Evolutionary conservation across 805 yeast genomes (phyloP), one percentile per base, ranked within the genome.

Genomic region (Lipomyces mesembrius): DNA sequence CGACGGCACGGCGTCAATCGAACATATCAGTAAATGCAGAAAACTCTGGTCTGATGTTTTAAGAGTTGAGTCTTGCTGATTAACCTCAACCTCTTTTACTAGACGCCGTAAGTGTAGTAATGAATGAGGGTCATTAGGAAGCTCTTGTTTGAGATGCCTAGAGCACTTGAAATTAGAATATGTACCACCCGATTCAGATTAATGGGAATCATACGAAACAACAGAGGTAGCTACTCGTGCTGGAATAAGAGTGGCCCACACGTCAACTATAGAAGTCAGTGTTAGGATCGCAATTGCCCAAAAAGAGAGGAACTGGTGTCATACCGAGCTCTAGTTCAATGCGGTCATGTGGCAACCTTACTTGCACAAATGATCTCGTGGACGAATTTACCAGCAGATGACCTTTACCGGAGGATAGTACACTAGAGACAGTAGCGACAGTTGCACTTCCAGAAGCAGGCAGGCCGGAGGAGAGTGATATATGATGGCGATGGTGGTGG

Each of bases 11-110:
- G 78, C 76, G 2, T 75, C 76, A 6, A 75, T 73, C 17, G 87
- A 81, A 72, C 90, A 86, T 20, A 87, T 59, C n/a, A 84, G 81
- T 29, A 77, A 68, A 3, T 86, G 75, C 7, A 65, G 64, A 2
- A 68, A 43, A 12, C 46, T 63, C 2, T 55, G 61, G n/a, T 62
- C 51, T 12, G 62, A 32, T 9, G 66, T 14, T 11, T 14, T 32
- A 22, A 27, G 34, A 11, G 20, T 59, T 20, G 61, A 17, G 4
- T 58, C 62, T 22, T 49, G 61, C 11, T 55, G 55, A 9, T 56
- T 60, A 2, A 57, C 35, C 2, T 46, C 57, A 27, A 37, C 60
- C 32, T 39, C 58, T 37, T 74, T 76, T 37, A 78, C 77, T 9
- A 78, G 69, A 32, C 82, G 71, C 32, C 79, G 73, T 52, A 80